Conservation (phyloP, 768 basidiomycete genomes). For the Russula compacta region DNA sequence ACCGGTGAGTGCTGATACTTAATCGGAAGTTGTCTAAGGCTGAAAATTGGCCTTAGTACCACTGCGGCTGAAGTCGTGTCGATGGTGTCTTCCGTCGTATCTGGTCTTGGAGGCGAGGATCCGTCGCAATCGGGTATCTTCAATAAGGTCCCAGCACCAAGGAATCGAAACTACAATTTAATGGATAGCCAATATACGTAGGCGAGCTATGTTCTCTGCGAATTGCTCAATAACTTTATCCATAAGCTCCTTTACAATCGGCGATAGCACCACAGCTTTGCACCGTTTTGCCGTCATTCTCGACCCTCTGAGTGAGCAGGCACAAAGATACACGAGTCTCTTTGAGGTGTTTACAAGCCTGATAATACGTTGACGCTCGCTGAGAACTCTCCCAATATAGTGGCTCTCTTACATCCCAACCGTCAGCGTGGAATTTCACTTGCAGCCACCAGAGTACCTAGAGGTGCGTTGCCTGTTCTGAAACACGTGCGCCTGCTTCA, state of each 20-base stretch:
- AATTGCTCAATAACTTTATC: slow-evolving; percentile 5
- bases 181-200: slow-evolving; percentile 61
- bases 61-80: slow-evolving; percentile 52
- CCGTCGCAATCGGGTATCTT: slow-evolving; percentile 66
- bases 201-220: slow-evolving; percentile 22
- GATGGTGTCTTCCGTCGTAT: slow-evolving; percentile 61
- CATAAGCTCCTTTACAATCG: slow-evolving; percentile 56
- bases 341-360: slow-evolving; percentile 44
- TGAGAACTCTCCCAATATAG: slow-evolving; percentile 28
- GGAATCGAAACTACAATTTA: slow-evolving; percentile 50
- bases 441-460: slow-evolving; percentile 57
- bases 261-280: slow-evolving; percentile 57
- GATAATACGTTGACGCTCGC: background rate
- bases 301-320: slow-evolving; percentile 77
- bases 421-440: slow-evolving; percentile 62
- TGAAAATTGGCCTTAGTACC: slow-evolving; percentile 30
- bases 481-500: background rate
- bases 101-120: slow-evolving; percentile 62
- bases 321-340: slow-evolving; percentile 80
- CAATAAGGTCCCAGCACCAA: slow-evolving; percentile 49
- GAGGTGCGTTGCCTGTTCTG: slow-evolving; percentile 45
- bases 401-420: slow-evolving; percentile 59
- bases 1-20: background rate
- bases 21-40: background rate
- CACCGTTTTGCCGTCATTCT: slow-evolving; percentile 65